A percentile compares a stretch with the other conserved stretches of the same genome.
Conservation (phyloP, 352 stramenopile genomes). For the Globisporangium barbulae region DNA sequence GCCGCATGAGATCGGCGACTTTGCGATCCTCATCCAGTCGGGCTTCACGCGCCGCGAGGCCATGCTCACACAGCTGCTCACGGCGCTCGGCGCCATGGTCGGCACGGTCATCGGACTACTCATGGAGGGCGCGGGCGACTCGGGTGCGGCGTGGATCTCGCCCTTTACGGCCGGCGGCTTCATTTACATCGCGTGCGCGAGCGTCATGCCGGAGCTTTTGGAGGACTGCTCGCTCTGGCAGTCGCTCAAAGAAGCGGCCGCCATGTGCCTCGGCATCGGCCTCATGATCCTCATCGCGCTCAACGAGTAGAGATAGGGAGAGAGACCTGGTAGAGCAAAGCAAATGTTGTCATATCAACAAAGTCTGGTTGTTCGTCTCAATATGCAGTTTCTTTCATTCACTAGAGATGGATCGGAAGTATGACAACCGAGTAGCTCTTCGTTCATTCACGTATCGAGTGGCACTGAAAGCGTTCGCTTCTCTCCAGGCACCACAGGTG, state of each 20-base stretch:
- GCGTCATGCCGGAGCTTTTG: conserved; percentile 90
- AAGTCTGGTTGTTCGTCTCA: conserved; percentile 2
- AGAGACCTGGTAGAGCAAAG: conserved; percentile 1
- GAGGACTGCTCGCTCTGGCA: conserved; percentile 76
- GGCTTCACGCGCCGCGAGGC: conserved; percentile 88
- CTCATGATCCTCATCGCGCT: conserved; percentile 82
- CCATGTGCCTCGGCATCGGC: conserved; percentile 66
- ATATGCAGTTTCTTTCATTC: conserved; percentile 8
- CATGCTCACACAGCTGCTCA: conserved; percentile 90
- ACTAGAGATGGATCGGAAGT: neutral
- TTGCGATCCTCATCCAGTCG: conserved; percentile 89
- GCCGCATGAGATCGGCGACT: conserved; percentile 92
- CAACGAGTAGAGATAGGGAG: conserved; percentile 37
- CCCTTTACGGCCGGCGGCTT: conserved; percentile 89
- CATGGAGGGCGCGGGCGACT: conserved; percentile 65
- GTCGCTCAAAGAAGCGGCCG: conserved; percentile 62
- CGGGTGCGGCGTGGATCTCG: conserved; percentile 76
- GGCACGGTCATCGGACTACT: conserved; percentile 84
- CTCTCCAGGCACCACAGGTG: too few relatives aligned
- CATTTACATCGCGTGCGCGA: conserved; percentile 91
- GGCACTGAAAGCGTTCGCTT: too few relatives aligned
- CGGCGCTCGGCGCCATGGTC: conserved; percentile 89
- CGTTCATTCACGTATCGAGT: too few relatives aligned
- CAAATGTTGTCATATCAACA: neutral
- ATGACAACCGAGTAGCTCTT: too few relatives aligned